These are phyloP conservation scores for Aspergillus hortae DNA, from an alignment of 2,329 filamentous ascomycete genomes.

Conservation along the genomic window DNA sequence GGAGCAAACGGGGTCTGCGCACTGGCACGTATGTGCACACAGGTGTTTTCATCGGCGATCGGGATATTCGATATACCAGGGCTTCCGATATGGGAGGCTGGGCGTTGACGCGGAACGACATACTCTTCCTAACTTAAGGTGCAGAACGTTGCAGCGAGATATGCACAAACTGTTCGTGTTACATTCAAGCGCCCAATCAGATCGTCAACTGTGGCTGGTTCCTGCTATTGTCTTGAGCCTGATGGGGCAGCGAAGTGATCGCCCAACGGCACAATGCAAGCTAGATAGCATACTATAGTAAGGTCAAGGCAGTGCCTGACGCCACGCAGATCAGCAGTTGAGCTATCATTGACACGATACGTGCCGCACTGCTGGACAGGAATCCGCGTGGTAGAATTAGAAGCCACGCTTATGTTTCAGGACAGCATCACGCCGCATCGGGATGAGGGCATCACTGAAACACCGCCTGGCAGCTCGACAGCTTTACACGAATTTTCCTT, in stretches of 20 bases:
- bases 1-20: too few species aligned
- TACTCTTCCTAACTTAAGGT: too few species aligned
- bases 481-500: not conserved
- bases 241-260: not conserved
- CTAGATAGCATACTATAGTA: too few species aligned
- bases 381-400: not conserved
- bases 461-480: not conserved
- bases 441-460: not conserved
- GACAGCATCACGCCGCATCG: not conserved
- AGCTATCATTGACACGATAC: not conserved
- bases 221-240: not conserved
- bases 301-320: not conserved
- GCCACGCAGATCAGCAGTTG: not conserved
- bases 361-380: too few species aligned
- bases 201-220: not conserved
- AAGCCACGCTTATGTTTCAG: not conserved
- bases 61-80: too few species aligned
- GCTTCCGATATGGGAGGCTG: too few species aligned
- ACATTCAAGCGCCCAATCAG: too few species aligned
- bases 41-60: too few species aligned
- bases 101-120: too few species aligned
- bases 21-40: too few species aligned
- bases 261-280: not conserved
- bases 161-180: too few species aligned
- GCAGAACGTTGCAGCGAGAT: too few species aligned